phyloP scores from a whole-genome alignment of 73 alveolate species.

The Paramecium biaurelia region DNA sequence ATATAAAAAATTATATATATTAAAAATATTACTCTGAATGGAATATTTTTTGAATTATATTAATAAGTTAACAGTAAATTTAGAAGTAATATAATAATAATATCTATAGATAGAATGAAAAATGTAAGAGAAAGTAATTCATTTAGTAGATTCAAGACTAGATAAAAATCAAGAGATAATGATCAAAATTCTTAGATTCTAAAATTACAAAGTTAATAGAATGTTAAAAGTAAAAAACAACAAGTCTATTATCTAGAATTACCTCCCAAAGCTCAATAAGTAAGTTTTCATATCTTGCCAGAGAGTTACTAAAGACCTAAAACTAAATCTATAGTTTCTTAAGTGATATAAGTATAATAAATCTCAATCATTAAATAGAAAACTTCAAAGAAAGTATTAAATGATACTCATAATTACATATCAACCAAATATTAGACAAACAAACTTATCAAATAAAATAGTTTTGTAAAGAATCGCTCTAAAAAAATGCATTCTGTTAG shows the following conservation, averaged over 20 bases:
- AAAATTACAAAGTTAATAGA: neutral
- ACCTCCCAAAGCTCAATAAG: neutral
- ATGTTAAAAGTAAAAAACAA: conserved; percentile 38
- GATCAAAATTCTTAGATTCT: neutral
- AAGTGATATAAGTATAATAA: neutral
- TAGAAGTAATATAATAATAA: neutral
- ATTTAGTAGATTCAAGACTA: conserved; percentile 19
- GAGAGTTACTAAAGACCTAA: conserved; percentile 4
- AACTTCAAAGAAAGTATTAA: neutral
- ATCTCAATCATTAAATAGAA: neutral
- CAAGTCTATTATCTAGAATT: neutral
- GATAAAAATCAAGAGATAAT: conserved; percentile 26
- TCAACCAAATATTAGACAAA: neutral
- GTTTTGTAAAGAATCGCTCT: neutral
- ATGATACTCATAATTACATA: conserved; percentile 17
- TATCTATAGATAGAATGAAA: neutral
- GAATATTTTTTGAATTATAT: neutral
- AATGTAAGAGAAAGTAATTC: conserved; percentile 47
- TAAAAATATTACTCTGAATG: neutral
- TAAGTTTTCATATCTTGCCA: neutral
- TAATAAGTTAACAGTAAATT: conserved; percentile 15
- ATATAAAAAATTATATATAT: neutral
- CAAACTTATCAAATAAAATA: neutral
- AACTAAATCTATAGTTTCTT: neutral
- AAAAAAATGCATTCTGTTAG: conserved; percentile 34